phyloP scores from a whole-genome alignment of 2,329 filamentous ascomycete species.

The Cladosporium sp. region DNA sequence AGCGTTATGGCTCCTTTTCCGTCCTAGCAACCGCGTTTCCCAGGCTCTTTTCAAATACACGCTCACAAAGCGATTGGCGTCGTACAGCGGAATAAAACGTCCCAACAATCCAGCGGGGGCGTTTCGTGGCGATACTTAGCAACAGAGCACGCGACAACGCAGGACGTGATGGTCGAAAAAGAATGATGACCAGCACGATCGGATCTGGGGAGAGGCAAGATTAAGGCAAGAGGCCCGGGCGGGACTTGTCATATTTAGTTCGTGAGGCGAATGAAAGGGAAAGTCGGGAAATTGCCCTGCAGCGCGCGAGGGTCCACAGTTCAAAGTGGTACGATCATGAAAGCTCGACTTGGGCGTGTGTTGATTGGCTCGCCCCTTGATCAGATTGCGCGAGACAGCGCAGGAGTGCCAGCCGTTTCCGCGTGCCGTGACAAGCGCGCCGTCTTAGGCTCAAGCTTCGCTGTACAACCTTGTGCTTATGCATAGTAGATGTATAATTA shows the following conservation, averaged over 20 bases:
- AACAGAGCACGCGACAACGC: background rate
- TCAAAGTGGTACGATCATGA: background rate
- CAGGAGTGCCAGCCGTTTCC: background rate
- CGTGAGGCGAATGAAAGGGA: background rate
- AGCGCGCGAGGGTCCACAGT: background rate
- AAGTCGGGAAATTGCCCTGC: background rate
- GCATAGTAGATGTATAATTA: too few species aligned
- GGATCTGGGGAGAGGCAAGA: background rate
- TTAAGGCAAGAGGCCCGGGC: background rate
- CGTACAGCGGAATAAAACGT: background rate
- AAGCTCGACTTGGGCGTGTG: background rate
- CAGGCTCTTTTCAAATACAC: background rate
- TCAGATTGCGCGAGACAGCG: background rate
- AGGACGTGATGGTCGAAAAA: background rate
- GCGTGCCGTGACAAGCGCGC: background rate
- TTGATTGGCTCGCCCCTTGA: conserved; percentile 2
- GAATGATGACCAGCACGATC: background rate
- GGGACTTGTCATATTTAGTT: background rate
- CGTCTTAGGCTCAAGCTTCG: too few species aligned
- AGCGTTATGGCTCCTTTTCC: background rate
- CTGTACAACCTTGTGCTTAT: too few species aligned
- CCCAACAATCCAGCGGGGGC: background rate
- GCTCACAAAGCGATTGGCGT: background rate
- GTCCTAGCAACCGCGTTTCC: background rate
- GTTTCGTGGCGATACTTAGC: background rate